phyloP scores from a whole-genome alignment of 2,329 filamentous ascomycete species.

The Scorias spongiosa region DNA sequence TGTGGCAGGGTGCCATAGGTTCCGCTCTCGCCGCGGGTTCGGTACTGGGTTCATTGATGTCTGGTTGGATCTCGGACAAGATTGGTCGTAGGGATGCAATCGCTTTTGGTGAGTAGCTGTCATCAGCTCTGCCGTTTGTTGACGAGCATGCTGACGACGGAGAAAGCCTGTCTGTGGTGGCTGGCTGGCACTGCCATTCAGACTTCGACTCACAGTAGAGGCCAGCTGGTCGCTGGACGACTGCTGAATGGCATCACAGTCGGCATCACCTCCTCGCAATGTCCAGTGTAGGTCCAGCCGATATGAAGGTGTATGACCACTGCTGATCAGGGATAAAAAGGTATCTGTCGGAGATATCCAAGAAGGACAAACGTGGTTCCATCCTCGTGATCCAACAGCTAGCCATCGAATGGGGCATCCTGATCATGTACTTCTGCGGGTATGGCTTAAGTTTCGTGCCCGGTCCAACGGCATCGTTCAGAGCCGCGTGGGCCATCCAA shows the following conservation, averaged over 20 bases:
- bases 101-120: slow-evolving; percentile 17
- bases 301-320: not conserved
- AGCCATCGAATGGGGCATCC: slow-evolving; percentile 29
- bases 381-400: slow-evolving; percentile 31
- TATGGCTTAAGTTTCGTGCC: slow-evolving; percentile 31
- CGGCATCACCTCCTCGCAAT: slow-evolving; percentile 30
- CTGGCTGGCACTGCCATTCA: slow-evolving; percentile 30
- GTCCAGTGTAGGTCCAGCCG: slow-evolving; percentile 23
- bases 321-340: not conserved
- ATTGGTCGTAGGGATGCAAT: slow-evolving; percentile 33
- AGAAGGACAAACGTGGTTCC: slow-evolving; percentile 26
- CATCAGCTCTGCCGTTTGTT: not conserved
- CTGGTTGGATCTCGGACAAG: slow-evolving; percentile 32
- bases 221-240: slow-evolving; percentile 29
- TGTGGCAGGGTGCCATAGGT: slow-evolving; percentile 35
- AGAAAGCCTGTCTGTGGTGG: slow-evolving; percentile 32
- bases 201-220: slow-evolving; percentile 22
- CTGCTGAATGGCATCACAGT: slow-evolving; percentile 27
- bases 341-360: slow-evolving; percentile 26
- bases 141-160: too few relatives aligned
- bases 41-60: slow-evolving; percentile 31
- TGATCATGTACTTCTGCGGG: slow-evolving; percentile 34
- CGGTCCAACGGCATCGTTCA: slow-evolving; percentile 23
- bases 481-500: slow-evolving; percentile 33
- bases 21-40: slow-evolving; percentile 36